Base-by-base conservation (phyloP, 2,329 filamentous ascomycete genomes). In the Metarhizium brunneum region DNA sequence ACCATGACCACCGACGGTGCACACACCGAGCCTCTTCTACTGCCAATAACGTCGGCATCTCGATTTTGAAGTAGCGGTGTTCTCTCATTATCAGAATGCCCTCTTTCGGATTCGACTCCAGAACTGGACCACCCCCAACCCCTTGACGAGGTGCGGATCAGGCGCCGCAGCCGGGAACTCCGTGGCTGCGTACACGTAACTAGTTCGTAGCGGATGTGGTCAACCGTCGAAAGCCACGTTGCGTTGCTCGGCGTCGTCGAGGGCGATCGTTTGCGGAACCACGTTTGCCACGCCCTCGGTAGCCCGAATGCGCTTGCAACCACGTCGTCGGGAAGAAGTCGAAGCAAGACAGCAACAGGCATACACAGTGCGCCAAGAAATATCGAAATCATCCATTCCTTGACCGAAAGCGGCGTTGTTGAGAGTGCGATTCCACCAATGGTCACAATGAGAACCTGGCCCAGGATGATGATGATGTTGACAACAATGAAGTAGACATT, bases 341-440 rank as follows among this genome's bases (percentile, higher is more conserved):
- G 85, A 54, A 95, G 84, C 16, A 85, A 67, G 4, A 87, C 77
- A 53, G 87, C 90, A 63, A 88, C 80, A 0, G 88, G 87, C 7
- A 95, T 74, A 13, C 89, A 92, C 6, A 90, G 76, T 54, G 85
- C 75, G n/a, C 88, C 88, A 50, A 91, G 79, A 32, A 88, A 76
- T 54, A 95, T 79, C 2, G 88, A 92, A 56, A 89, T 80, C 16
- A 77, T 88, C 90, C 89, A 95, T 64, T 92, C 87, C 47, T 79
- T 73, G 47, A 80, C 83, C 54, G 82, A 82, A 29, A 90, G 63
- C 11, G 59, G 74, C 5, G 71, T 72, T 16, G 71, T 67, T 4
- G 69, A 74, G 70, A 90, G 87, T 3, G 86, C 86, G 11, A 71
- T 68, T 29, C 84, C 84, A 58, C 87, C 87, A 49, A 90, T 77